Percentiles rank a stretch among this genome's conserved stretches.
phyloP scores from a whole-genome alignment of 2,329 filamentous ascomycete genomes.

The Talaromyces rugulosus region DNA sequence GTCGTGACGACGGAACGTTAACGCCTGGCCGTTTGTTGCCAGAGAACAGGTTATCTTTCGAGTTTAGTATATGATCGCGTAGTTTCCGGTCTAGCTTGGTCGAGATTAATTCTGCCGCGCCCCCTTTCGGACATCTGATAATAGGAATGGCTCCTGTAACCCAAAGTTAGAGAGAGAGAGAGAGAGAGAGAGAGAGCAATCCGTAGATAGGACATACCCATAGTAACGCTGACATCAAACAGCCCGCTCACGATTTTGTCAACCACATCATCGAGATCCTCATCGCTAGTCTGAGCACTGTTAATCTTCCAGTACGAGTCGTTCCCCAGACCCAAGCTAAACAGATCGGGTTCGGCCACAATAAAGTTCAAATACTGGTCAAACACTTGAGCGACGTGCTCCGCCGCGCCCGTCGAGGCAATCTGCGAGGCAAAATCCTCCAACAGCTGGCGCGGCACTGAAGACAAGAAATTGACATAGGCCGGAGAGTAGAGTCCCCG shows the following conservation, averaged over 20 bases:
- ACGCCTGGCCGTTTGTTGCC: conserved; percentile 56
- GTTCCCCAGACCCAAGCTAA: conserved; percentile 88
- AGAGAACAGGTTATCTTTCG: conserved; percentile 95
- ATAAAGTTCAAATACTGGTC: conserved; percentile 98
- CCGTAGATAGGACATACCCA: conserved; percentile 58
- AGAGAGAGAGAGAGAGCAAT: too few species aligned
- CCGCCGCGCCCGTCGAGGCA: conserved; percentile 75
- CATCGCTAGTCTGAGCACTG: conserved; percentile 84
- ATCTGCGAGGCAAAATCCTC: conserved; percentile 94
- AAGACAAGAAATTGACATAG: conserved; percentile 95
- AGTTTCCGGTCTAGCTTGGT: conserved; percentile 93
- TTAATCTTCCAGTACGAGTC: conserved; percentile 96
- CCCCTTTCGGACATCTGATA: conserved; percentile 88
- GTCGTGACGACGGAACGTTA: conserved; percentile 68
- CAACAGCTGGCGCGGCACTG: conserved; percentile 80
- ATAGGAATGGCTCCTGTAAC: conserved; percentile 78
- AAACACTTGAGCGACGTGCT: conserved; percentile 86
- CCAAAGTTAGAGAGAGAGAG: conserved; percentile 19
- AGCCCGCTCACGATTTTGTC: conserved; percentile 91
- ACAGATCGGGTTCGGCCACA: conserved; percentile 90
- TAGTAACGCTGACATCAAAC: conserved; percentile 98
- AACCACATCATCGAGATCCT: conserved; percentile 79
- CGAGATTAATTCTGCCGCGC: conserved; percentile 89
- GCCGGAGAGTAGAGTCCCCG: conserved; percentile 87
- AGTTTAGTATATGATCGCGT: conserved; percentile 93